Evolutionary conservation across 768 basidiomycete species (phyloP).

Genomic region (Candolleomyces efflorescens): DNA sequence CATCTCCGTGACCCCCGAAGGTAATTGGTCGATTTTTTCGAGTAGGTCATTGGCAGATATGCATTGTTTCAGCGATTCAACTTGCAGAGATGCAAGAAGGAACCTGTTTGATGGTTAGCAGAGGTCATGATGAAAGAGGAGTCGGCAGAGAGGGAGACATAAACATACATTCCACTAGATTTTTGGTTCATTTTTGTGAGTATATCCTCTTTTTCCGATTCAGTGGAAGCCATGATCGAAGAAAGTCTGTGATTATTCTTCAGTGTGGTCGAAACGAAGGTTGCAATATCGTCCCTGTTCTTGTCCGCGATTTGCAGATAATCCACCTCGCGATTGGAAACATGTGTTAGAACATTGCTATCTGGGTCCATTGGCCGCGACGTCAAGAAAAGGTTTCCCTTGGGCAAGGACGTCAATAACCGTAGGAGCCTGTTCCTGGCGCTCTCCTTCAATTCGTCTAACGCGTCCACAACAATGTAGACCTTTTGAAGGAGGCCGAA

Average conservation of each 20-base stretch:
- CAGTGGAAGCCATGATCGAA: not conserved
- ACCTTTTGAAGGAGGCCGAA: not conserved
- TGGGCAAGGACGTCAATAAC: not conserved
- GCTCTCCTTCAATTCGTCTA: not conserved
- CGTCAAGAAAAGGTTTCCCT: not conserved
- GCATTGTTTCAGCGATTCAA: conserved; percentile 1
- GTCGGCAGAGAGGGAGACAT: not conserved
- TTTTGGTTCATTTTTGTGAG: conserved; percentile 1
- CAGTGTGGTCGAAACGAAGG: not conserved
- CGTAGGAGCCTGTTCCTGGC: not conserved
- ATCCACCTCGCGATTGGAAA: not conserved
- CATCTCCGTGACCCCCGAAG: not conserved
- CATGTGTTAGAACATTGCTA: not conserved
- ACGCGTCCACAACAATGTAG: not conserved
- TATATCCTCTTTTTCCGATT: not conserved
- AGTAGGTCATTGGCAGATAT: not conserved
- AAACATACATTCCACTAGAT: conserved; percentile 2
- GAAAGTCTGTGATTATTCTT: not conserved
- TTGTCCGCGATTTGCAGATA: not conserved
- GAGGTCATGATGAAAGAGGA: not conserved
- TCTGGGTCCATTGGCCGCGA: not conserved
- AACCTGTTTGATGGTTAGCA: not conserved
- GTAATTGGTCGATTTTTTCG: not conserved
- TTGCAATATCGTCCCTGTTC: not conserved
- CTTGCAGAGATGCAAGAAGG: conserved; percentile 2